These are phyloP conservation scores for Aspergillus mulundensis DNA, from an alignment of 495 filamentous ascomycete genomes.

Conservation along the genomic window DNA sequence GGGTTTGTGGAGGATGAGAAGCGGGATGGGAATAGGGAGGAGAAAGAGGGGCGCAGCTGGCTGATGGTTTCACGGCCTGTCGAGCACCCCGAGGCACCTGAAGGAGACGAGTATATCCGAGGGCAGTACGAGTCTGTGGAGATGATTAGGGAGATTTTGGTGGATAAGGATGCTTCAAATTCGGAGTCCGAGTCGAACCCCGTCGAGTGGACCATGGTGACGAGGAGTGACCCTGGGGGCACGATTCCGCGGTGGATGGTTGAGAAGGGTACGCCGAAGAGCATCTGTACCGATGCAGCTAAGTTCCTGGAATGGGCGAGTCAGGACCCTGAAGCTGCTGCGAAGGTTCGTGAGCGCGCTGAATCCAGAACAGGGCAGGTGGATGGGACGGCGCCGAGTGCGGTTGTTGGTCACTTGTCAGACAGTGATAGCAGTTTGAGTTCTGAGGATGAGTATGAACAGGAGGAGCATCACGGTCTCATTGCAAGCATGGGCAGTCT, in stretches of 20 bases:
- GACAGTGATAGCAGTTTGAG: conserved; percentile 13
- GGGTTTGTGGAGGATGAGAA: conserved; percentile 21
- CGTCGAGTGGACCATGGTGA: conserved; percentile 96
- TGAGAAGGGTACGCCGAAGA: conserved; percentile 81
- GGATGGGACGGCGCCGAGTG: conserved; percentile 5
- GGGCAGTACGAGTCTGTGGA: conserved; percentile 91
- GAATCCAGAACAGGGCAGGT: conserved; percentile 14
- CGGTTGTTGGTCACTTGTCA: not conserved
- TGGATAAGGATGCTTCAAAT: conserved; percentile 3
- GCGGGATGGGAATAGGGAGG: conserved; percentile 10
- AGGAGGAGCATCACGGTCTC: conserved; percentile 35
- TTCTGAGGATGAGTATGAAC: conserved; percentile 21
- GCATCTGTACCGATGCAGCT: conserved; percentile 75
- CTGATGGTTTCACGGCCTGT: conserved; percentile 86
- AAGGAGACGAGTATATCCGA: conserved; percentile 66
- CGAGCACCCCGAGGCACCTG: conserved; percentile 65
- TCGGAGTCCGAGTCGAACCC: conserved; percentile 46
- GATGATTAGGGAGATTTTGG: conserved; percentile 80
- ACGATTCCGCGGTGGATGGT: conserved; percentile 93
- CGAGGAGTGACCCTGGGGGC: conserved; percentile 88
- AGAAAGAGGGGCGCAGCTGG: conserved; percentile 54
- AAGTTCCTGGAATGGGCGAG: conserved; percentile 87
- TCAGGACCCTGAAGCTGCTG: conserved; percentile 41
- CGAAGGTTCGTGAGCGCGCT: conserved; percentile 29
- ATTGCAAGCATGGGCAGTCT: conserved; percentile 42